Conservation (phyloP, 2,329 filamentous ascomycete genomes). For the Cladophialophora bantiana region DNA sequence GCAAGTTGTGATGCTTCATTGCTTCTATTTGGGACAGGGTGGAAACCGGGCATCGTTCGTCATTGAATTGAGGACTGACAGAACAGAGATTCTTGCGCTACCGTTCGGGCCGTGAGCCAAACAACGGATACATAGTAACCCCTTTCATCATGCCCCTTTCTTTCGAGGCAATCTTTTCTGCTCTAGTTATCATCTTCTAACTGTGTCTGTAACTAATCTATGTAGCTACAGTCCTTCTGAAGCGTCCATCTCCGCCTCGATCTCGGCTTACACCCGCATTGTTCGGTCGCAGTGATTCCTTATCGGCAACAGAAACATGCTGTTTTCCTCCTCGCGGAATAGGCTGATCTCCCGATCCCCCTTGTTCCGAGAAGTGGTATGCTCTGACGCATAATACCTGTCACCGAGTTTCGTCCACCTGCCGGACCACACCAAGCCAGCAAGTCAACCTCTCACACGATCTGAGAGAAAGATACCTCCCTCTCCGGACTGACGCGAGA, state of each 20-base stretch:
- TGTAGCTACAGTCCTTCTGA: neutral
- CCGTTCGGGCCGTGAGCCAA: neutral
- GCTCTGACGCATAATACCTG: neutral
- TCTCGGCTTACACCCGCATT: neutral
- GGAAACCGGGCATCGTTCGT: conserved; percentile 4
- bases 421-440: neutral
- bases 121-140: conserved; percentile 5
- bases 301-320: neutral
- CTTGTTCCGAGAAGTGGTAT: neutral
- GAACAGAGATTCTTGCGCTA: conserved; percentile 18
- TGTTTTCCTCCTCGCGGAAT: neutral
- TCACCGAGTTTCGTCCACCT: neutral
- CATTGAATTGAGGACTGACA: conserved; percentile 16
- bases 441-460: neutral
- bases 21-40: neutral
- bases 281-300: neutral
- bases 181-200: neutral
- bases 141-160: conserved; percentile 4
- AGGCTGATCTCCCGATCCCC: neutral
- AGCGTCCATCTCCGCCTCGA: neutral
- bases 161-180: conserved; percentile 4
- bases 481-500: neutral
- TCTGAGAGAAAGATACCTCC: neutral
- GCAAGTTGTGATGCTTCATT: neutral
- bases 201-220: neutral